Evolutionary conservation across 2,329 filamentous ascomycete genomes (phyloP).

Genomic region (Xylariaceae sp.): DNA sequence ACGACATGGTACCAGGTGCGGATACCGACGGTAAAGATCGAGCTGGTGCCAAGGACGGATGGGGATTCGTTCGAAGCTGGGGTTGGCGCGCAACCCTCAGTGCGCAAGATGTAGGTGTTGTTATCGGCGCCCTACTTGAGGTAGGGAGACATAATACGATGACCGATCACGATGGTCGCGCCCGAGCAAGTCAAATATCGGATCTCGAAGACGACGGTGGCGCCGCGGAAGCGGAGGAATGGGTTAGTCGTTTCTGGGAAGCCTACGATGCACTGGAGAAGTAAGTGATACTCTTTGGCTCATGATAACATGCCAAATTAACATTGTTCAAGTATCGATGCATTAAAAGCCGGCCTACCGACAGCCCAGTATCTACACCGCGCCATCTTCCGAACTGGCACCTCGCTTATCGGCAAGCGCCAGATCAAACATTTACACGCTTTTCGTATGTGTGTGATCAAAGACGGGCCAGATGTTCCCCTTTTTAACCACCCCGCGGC

Average conservation of each 20-base stretch:
- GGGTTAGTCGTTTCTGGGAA: constrained; percentile 65
- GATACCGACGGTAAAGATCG: constrained; percentile 67
- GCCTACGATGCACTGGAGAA: constrained; percentile 69
- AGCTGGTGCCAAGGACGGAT: constrained; percentile 77
- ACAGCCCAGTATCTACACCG: constrained; percentile 86
- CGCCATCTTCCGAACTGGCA: constrained; percentile 90
- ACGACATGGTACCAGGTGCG: constrained; percentile 81
- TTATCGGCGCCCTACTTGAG: constrained; percentile 87
- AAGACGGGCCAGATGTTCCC: constrained; percentile 86
- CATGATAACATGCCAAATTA: neutral
- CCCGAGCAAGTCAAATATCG: constrained; percentile 28
- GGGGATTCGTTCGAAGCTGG: constrained; percentile 97
- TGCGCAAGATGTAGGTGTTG: constrained; percentile 89
- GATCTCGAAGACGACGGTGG: constrained; percentile 42
- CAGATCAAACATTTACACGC: constrained; percentile 89
- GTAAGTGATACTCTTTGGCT: constrained; percentile 37
- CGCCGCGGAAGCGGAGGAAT: constrained; percentile 55
- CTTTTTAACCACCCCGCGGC: constrained; percentile 92
- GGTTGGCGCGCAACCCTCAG: constrained; percentile 94
- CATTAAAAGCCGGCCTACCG: constrained; percentile 70
- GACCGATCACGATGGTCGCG: constrained; percentile 29
- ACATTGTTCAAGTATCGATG: constrained; percentile 55
- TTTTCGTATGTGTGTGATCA: constrained; percentile 93
- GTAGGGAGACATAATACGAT: constrained; percentile 62
- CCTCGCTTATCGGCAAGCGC: constrained; percentile 84